These are phyloP conservation scores for Casaregolazyma suthepensis DNA, from an alignment of 1,139 yeast genomes.

Conservation along the genomic window DNA sequence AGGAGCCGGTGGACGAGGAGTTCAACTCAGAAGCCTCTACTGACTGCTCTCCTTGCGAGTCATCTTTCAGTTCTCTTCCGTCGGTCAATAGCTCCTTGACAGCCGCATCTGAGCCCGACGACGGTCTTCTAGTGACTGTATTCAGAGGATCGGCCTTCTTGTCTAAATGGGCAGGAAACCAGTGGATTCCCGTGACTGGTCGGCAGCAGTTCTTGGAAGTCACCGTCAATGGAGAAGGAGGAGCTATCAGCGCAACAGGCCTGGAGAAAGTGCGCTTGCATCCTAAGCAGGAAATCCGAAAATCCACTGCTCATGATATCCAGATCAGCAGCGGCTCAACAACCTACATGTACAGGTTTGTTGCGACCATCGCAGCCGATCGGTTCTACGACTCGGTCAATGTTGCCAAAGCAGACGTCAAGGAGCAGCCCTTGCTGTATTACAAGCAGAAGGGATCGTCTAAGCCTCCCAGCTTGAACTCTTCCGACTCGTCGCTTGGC, in stretches of 20 bases:
- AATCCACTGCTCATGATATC: constrained; percentile 28
- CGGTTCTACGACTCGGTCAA: constrained; percentile 23
- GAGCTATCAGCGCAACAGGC: constrained; percentile 14
- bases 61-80: neutral
- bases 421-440: constrained; percentile 21
- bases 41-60: neutral
- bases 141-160: constrained; percentile 19
- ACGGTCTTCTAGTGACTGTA: constrained; percentile 9
- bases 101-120: neutral
- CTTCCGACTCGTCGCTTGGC: constrained; percentile 21
- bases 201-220: constrained; percentile 18
- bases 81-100: neutral
- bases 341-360: constrained; percentile 28
- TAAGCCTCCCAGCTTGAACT: constrained; percentile 22
- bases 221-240: constrained; percentile 22
- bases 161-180: constrained; percentile 19
- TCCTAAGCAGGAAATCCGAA: constrained; percentile 20
- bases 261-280: constrained; percentile 10
- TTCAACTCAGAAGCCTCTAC: neutral
- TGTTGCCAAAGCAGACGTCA: constrained; percentile 21
- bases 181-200: constrained; percentile 19
- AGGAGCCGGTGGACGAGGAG: neutral
- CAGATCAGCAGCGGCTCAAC: constrained; percentile 23
- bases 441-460: constrained; percentile 11
- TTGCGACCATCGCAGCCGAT: constrained; percentile 24